Base-by-base conservation (phyloP, 805 yeast species). In the Babjeviella inositovora region DNA sequence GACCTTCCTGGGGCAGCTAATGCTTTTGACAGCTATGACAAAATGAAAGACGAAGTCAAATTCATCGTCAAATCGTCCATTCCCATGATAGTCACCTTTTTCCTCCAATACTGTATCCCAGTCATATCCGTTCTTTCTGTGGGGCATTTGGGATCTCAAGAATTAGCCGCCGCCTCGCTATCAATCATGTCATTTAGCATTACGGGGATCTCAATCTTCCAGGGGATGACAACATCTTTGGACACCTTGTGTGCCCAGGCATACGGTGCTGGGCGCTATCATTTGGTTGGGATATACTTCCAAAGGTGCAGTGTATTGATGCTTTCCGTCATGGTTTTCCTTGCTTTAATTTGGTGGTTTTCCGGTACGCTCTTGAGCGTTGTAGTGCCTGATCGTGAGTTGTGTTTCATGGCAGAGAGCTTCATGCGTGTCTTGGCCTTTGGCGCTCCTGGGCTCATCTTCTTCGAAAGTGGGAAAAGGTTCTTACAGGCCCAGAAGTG, bases 161-260 rank as follows among this genome's bases (percentile, higher is more conserved):
- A 74, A 33, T 52, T 77, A 23, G 87, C 84, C 9, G 87, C 82
- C 15, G 76, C 74, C 5, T 68, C 82, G 9, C 47, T 77, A 23
- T 74, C 79, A 10, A 62, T 77, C 11, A 75, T 76, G 82, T 72
- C 84, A 4, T 77, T 81, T 6, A 76, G 74, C 38, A 74, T 77
- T 25, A 60, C 76, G 3, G 85, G 81, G 2, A 64, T 74, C 30
- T 77, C 82, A 17, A 60, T 75, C 7, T 70, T 77, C 32, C 77
- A 75, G 34, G 90, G 87, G 8, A 60, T 75, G 3, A 69, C 82
- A n/a, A 75, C 90, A 0, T 69, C 82, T 27, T 54, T 77, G 25
- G 87, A 76, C 37, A 77, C 87, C 0, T 54, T 77, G 17, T 68
- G 85, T 41, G 76, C 85, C 2, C 87, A 77, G 43, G 75, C 85